A percentile compares a stretch with the other conserved stretches of the same genome.
phyloP scores from a whole-genome alignment of 179 eudicot species.

The Monotropa hypopitys region DNA sequence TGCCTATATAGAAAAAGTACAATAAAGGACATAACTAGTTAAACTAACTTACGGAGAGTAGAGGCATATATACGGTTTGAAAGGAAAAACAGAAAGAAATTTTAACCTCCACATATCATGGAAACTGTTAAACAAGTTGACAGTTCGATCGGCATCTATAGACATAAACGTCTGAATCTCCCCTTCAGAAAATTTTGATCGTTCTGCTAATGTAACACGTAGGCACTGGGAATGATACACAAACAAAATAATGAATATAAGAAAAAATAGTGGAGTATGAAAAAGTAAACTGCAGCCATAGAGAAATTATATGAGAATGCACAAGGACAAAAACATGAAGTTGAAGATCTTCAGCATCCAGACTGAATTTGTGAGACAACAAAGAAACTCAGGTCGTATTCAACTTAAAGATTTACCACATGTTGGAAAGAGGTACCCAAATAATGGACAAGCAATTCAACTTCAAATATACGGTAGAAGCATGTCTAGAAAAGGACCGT shows the following conservation, averaged over 20 bases:
- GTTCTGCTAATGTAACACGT: slow-evolving; percentile 53
- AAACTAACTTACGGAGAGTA: neutral
- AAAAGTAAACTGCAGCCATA: neutral
- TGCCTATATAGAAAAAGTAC: neutral
- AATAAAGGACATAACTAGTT: neutral
- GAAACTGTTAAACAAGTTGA: slow-evolving; percentile 79
- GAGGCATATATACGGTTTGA: neutral
- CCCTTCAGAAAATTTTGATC: slow-evolving; percentile 80
- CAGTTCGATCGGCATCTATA: slow-evolving; percentile 85
- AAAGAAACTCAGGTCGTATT: neutral
- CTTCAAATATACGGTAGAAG: neutral
- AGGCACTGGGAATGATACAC: slow-evolving; percentile 53
- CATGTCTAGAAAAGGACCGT: neutral
- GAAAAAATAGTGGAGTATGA: neutral
- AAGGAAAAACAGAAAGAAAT: slow-evolving; percentile 4
- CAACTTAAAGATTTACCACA: neutral
- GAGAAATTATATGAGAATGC: neutral
- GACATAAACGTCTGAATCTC: slow-evolving; percentile 98
- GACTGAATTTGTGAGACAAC: neutral
- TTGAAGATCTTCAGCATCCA: neutral
- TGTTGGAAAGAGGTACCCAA: neutral
- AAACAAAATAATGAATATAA: neutral
- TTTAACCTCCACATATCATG: slow-evolving; percentile 94
- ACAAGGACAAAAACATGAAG: neutral
- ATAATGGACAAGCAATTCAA: neutral